Evolutionary conservation across 371 early-diverging fungal species (phyloP).

Genomic region (Mycotypha africana): DNA sequence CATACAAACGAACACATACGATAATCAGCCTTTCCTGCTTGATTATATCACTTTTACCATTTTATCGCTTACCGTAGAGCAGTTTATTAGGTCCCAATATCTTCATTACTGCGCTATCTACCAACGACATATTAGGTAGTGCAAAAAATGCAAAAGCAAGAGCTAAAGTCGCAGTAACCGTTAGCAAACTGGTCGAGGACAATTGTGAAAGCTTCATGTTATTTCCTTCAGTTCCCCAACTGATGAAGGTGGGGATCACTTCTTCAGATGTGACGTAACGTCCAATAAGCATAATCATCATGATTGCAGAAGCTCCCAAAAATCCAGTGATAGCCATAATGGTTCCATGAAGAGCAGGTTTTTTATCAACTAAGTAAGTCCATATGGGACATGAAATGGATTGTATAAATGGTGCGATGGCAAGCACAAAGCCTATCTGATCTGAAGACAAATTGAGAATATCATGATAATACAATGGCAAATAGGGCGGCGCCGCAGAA

Average conservation of each 20-base stretch:
- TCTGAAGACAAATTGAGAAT: slow-evolving; percentile 33
- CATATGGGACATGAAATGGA: slow-evolving; percentile 42
- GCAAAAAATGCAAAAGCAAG: slow-evolving; percentile 37
- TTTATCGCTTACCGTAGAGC: slow-evolving; percentile 27
- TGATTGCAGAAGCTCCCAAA: slow-evolving; percentile 30
- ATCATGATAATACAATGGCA: slow-evolving; percentile 36
- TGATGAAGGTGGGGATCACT: background rate
- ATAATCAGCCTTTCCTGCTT: too few relatives aligned
- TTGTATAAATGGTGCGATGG: slow-evolving; percentile 46
- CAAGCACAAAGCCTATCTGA: slow-evolving; percentile 39
- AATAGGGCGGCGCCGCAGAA: slow-evolving; percentile 36
- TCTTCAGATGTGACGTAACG: slow-evolving; percentile 19
- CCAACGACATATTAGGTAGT: slow-evolving; percentile 34
- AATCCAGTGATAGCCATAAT: slow-evolving; percentile 33
- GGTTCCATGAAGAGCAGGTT: slow-evolving; percentile 28
- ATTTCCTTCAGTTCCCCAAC: background rate
- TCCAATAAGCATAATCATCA: slow-evolving; percentile 31
- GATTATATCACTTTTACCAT: background rate
- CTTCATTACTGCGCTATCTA: slow-evolving; percentile 47
- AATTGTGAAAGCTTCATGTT: slow-evolving; percentile 7
- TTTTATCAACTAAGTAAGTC: slow-evolving; percentile 35
- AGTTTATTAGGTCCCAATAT: slow-evolving; percentile 44
- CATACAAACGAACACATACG: background rate
- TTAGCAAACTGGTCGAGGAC: slow-evolving; percentile 14
- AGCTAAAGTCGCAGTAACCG: slow-evolving; percentile 19